A percentile compares a stretch with the other conserved stretches of the same genome.
phyloP scores from a whole-genome alignment of 805 yeast species.

The Cyberlindnera maritima region DNA sequence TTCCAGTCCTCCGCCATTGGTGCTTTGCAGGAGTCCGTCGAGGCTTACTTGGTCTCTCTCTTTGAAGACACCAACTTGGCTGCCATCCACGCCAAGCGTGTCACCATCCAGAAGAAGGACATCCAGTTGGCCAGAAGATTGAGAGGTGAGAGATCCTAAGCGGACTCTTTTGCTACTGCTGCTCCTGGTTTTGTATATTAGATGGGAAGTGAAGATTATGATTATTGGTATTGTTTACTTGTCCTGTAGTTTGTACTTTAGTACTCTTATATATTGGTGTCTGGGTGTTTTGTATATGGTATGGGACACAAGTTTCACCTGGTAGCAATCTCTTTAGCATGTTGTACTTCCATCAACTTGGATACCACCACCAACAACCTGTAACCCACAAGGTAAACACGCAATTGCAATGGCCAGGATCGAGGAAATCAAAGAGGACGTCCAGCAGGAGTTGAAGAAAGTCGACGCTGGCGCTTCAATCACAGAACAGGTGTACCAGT shows the following conservation, averaged over 20 bases:
- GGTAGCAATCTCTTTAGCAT: too few species aligned
- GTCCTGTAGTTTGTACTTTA: too few species aligned
- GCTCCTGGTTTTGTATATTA: constrained; percentile 21
- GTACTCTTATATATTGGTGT: not conserved
- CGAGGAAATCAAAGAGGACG: constrained; percentile 23
- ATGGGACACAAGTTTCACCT: not conserved
- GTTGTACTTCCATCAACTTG: too few species aligned
- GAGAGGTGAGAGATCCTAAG: constrained; percentile 91
- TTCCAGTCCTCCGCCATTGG: constrained; percentile 97
- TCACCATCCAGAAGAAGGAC: constrained; percentile 97
- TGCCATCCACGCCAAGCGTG: constrained; percentile 99
- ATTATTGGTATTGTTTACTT: constrained; percentile 1
- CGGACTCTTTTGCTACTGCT: too few species aligned
- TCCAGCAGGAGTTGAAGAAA: constrained; percentile 9
- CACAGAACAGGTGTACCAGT: constrained; percentile 28
- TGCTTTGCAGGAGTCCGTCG: constrained; percentile 98
- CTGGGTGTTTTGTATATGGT: not conserved
- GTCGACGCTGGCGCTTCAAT: constrained; percentile 15
- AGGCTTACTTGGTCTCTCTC: constrained; percentile 93
- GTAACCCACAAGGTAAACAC: not conserved
- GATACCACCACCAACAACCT: too few species aligned
- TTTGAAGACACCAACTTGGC: constrained; percentile 98
- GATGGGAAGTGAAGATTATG: constrained; percentile 20
- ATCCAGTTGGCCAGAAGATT: constrained; percentile 97
- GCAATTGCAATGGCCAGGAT: constrained; percentile 27